Base-by-base conservation (phyloP, 805 yeast genomes). In the Wickerhamiella sorbophila region DNA sequence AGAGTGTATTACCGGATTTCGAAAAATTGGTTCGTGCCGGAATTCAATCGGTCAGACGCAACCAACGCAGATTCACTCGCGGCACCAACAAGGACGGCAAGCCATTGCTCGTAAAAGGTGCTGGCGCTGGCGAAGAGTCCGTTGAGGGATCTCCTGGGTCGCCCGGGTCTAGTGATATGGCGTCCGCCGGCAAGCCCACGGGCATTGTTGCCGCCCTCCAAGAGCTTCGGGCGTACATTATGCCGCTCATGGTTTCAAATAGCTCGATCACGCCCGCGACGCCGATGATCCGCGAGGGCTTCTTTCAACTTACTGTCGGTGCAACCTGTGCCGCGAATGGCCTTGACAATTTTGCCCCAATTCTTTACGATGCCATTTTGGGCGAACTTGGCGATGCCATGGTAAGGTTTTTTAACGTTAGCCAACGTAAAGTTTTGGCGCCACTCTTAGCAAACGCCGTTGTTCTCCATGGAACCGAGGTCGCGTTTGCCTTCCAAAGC, bases 21-120 rank as follows among this genome's bases (percentile, higher is more conserved):
- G 94, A 86, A 59, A 82, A 79, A 57, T 67, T 88, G 29, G 96
- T 91, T 0, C 67, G 94, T 31, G 93, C 95, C 8, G 97, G 95
- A 1, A 79, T 88, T 21, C 98, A 88, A 60, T 79, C 93, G 40
- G 96, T 83, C 1, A 66, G 97, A 47, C 67, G 98, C 49, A 88
- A 88, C 58, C 69, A 94, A 45, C 31, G 38, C 21, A 29, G 38
- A 12, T 36, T 36, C 20, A 36, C 31, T 8, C 31, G 38, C 14
- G n/a, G 29, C n/a, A 16, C 16, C 6, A 18, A 24, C 21, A 19
- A 31, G 9, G 38, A 36, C 16, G 29, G 29, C 29, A 24, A 24
- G 29, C 29, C 29, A 6, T 6, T 24, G 6, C 12, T 12, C 12
- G 29, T 24, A 8, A 24, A 8, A 12, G 29, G 29, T 8, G 29